Evolutionary conservation across 345 rosid species (phyloP), one percentile per base, ranked within the genome.

Genomic region (Sisymbrium altissimum): DNA sequence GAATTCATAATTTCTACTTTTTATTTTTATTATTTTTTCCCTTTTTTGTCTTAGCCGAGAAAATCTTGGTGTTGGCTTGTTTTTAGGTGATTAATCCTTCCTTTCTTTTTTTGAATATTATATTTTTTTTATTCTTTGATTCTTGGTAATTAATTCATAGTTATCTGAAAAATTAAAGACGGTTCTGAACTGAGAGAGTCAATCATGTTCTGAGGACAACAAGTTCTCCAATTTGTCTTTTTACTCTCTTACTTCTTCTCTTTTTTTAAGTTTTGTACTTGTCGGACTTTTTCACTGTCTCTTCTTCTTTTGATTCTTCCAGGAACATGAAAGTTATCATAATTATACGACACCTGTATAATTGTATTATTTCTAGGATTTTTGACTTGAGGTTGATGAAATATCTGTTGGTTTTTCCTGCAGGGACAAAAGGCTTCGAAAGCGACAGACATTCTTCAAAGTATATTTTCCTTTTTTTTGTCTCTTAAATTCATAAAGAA

Each of bases 361-460:
- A 40, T 25, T 71, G 50, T 30, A 12, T 45, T 45, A 3, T 45
- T 23, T 38, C 1, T 7, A 15, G 46, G n/a, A n/a, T n/a, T n/a
- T n/a, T n/a, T n/a, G n/a, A 27, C 60, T 48, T 58, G 53, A 27
- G 66, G 18, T 73, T 74, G 41, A 74, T 48, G 59, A 39, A 39
- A 57, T 71, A 54, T 70, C 78, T 65, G 71, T 41, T 76, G 44
- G 66, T 79, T 74, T 75, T 63, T 35, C n/a, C 74, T 83, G 90
- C 90, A 93, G 98, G 89, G 61, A 68, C 89, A 75, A 83, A 85
- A 83, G 83, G 83, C 49, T 68, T 69, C 71, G 94, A 91, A 87
- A 93, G 86, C 78, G 88, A 91, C 94, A 58, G 85, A 84, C 82
- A 78, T 86, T 74, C 81, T 79, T 45, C 84, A 77, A 79, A 89